Percentiles rank a stretch among this genome's conserved stretches.
Evolutionary conservation across 768 basidiomycete genomes (phyloP).

Genomic region (Suillus weaverae): DNA sequence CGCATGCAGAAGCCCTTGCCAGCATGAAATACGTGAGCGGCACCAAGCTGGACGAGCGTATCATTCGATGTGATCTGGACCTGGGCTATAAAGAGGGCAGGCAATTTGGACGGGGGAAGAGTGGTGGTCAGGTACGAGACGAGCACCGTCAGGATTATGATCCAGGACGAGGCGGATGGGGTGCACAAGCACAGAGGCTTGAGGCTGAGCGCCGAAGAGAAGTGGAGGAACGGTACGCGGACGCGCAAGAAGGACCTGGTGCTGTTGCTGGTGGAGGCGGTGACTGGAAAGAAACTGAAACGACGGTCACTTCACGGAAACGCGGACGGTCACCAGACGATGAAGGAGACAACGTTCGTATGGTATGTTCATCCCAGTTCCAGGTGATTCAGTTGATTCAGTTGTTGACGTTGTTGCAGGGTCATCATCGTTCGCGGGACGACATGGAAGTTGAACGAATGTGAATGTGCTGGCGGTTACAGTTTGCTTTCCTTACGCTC

Average conservation of each 20-base stretch:
- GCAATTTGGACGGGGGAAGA: slow-evolving; percentile 96
- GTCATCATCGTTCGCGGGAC: slow-evolving; percentile 62
- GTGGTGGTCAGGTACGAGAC: slow-evolving; percentile 94
- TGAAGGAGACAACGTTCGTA: slow-evolving; percentile 58
- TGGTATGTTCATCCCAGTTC: slow-evolving; percentile 41
- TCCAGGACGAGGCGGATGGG: slow-evolving; percentile 94
- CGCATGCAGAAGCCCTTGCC: slow-evolving; percentile 89
- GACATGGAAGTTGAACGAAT: slow-evolving; percentile 69
- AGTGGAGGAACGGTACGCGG: slow-evolving; percentile 84
- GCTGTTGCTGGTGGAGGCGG: slow-evolving; percentile 83
- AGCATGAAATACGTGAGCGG: slow-evolving; percentile 93
- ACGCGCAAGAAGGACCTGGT: slow-evolving; percentile 75
- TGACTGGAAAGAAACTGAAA: slow-evolving; percentile 77
- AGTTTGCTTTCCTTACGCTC: slow-evolving; percentile 22
- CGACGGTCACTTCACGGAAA: slow-evolving; percentile 49
- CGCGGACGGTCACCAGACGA: slow-evolving; percentile 78
- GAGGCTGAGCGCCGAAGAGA: slow-evolving; percentile 78
- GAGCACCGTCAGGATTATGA: slow-evolving; percentile 98
- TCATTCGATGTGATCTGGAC: slow-evolving; percentile 97
- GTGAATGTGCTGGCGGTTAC: slow-evolving; percentile 40
- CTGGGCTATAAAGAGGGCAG: slow-evolving; percentile 94
- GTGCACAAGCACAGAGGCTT: slow-evolving; percentile 75
- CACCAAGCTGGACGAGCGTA: slow-evolving; percentile 98
- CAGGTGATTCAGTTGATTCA: slow-evolving; percentile 6
- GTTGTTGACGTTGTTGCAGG: slow-evolving; percentile 36